Evolutionary conservation across 1,139 yeast genomes (phyloP), one percentile per base, ranked within the genome.

Genomic region (Yamadazyma diospyri): DNA sequence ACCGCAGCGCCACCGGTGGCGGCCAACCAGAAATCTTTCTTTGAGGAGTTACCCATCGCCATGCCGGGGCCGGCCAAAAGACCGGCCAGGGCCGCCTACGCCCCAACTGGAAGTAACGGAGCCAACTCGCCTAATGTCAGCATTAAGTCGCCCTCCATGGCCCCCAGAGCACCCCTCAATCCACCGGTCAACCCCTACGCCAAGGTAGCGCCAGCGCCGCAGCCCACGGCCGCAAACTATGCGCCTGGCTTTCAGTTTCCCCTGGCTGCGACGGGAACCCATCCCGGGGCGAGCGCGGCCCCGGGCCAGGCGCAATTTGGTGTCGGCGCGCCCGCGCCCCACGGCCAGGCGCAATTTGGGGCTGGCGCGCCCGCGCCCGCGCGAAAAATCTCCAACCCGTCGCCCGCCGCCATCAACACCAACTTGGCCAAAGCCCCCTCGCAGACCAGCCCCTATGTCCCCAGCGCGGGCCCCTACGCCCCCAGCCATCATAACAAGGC

Each of bases 31-130:
- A 68, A 69, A 35, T 58, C 72, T 4, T 78, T 78, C 46, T 78
- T 74, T 47, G 81, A 74, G 40, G 83, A 78, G 36, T 55, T 75
- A 26, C 84, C 73, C 2, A 53, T 62, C 18, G 40, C 50, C 3
- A 41, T 54, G 31, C 63, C 64, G 4, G 46, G 45, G 27, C 42
- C 43, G 5, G 30, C 36, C 7, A 48, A 51, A 12, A 50, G 48
- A 10, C 53, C 67, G 4, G 61, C 64, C 4, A 48, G 69, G 36
- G 53, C 58, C 6, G 13, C 36, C n/a, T 27, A 26, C 27, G 13
- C 30, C 7, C 28, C 35, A 9, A 32, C 9, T 7, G 20, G 19
- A 11, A 36, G 5, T 8, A 16, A 12, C n/a, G 20, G 8, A 18
- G 9, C 9, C 8, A 18, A 18, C 9, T 18, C 20, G 9, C 20